Base-by-base conservation (phyloP, 2,329 filamentous ascomycete genomes). In the Aspergillus awamori region DNA sequence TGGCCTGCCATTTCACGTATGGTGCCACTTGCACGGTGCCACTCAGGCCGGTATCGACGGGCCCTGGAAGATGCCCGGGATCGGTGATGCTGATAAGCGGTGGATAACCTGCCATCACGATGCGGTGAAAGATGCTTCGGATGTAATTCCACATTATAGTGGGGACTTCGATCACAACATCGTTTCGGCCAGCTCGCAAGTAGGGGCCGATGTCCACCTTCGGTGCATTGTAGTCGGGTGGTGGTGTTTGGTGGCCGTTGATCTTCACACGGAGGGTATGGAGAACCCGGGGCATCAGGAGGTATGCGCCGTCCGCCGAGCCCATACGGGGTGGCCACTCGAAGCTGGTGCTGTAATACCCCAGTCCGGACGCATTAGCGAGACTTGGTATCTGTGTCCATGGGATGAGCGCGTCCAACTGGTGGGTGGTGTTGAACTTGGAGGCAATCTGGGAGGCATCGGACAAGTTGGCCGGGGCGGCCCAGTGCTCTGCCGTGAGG, bases 391-490 rank as follows among this genome's bases (percentile, higher is more conserved):
- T 70, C 11, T 67, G 56, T 3, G 56, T 58, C 68, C 66, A 71
- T 2, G 65, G 65, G 4, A 65, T 20, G 3, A 70, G 60, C 1
- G 54, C 60, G 6, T 57, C 22, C 2, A 69, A 59, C 0, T 62
- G 53, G 48, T 69, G 66, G n/a, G 68, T 70, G 15, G 67, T 66
- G 36, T 70, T 71, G 10, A 57, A 61, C 26, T 66, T 67, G 8
- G 24, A 39, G 4, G 66, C 63, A 17, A 65, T 63, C 8, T 58
- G 60, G 3, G 60, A 53, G 1, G 58, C 66, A 45, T 71, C 61
- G 4, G 61, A 65, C 13, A 68, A 26, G 24, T 71, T 63, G 4
- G 57, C 53, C 5, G 66, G 64, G 15, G 62, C 62, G 13, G 64
- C 63, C 69, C 68, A 69, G 36, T 68, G 63, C 39, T 69, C 68